phyloP scores from a whole-genome alignment of 1,284 basidiomycete genomes.

The Naganishia albida region DNA sequence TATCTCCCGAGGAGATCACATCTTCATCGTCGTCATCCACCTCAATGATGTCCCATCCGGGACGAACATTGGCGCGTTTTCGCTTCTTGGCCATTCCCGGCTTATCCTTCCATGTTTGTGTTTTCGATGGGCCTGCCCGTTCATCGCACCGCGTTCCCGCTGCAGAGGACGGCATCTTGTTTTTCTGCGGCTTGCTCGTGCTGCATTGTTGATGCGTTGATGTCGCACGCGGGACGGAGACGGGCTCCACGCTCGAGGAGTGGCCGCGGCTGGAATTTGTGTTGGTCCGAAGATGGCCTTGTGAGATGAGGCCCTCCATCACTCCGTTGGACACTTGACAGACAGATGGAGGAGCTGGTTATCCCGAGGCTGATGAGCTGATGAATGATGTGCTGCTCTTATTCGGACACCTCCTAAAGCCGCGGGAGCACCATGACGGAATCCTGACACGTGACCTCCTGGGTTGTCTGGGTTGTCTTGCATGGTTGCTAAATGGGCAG shows the following conservation, averaged over 20 bases:
- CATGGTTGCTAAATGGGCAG: too few species aligned
- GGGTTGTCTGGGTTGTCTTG: too few species aligned
- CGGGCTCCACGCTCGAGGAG: slow-evolving; percentile 9
- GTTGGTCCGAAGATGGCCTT: neutral
- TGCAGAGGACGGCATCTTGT: neutral
- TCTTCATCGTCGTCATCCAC: slow-evolving; percentile 13
- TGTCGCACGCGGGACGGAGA: neutral
- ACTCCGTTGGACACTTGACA: too few species aligned
- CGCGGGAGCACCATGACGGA: too few species aligned
- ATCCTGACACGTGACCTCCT: too few species aligned
- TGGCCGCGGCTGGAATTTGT: neutral
- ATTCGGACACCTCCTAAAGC: too few species aligned
- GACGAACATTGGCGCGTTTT: neutral
- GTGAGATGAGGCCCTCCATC: slow-evolving; percentile 15
- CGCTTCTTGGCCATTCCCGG: slow-evolving; percentile 27
- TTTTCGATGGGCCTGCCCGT: neutral
- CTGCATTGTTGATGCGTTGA: neutral
- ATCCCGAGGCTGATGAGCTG: too few species aligned
- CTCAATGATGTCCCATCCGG: slow-evolving; percentile 5
- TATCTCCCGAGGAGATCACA: neutral
- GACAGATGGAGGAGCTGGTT: too few species aligned
- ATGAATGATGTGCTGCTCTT: too few species aligned
- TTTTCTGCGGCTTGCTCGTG: neutral
- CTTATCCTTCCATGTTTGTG: slow-evolving; percentile 23
- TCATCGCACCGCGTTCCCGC: neutral